Conservation (phyloP, 2,329 filamentous ascomycete species). For the Colletotrichum sp. region DNA sequence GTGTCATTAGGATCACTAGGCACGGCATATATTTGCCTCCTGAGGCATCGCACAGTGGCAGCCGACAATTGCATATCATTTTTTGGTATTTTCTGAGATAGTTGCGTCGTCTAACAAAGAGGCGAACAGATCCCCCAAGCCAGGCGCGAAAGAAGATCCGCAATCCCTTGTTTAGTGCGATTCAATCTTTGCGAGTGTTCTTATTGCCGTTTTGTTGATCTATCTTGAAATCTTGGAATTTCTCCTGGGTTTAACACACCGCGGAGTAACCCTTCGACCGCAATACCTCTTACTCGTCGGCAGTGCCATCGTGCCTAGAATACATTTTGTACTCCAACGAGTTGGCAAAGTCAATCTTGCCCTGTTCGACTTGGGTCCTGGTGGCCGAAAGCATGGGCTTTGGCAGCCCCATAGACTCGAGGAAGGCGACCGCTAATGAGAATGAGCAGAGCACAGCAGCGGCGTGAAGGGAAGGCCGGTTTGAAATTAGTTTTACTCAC, state of each 20-base stretch:
- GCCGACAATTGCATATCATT: not conserved
- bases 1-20: not conserved
- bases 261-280: not conserved
- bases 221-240: not conserved
- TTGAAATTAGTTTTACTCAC: slow-evolving; percentile 44
- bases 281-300: slow-evolving; percentile 27
- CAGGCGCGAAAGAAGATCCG: not conserved
- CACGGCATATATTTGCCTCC: not conserved
- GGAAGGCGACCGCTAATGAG: slow-evolving; percentile 58
- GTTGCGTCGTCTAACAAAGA: not conserved
- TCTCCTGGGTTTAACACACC: not conserved
- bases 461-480: not conserved
- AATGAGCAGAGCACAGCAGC: not conserved
- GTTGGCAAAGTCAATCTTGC: slow-evolving; percentile 62
- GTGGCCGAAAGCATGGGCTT: slow-evolving; percentile 63
- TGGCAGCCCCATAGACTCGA: slow-evolving; percentile 71
- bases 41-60: not conserved
- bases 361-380: slow-evolving; percentile 64
- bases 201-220: not conserved
- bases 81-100: not conserved
- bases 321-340: slow-evolving; percentile 67
- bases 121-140: not conserved
- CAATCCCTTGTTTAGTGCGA: not conserved
- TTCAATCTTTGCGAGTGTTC: not conserved
- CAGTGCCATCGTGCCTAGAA: slow-evolving; percentile 61